phyloP scores from a whole-genome alignment of 441 rosid genomes.

The Brassica hybrid region DNA sequence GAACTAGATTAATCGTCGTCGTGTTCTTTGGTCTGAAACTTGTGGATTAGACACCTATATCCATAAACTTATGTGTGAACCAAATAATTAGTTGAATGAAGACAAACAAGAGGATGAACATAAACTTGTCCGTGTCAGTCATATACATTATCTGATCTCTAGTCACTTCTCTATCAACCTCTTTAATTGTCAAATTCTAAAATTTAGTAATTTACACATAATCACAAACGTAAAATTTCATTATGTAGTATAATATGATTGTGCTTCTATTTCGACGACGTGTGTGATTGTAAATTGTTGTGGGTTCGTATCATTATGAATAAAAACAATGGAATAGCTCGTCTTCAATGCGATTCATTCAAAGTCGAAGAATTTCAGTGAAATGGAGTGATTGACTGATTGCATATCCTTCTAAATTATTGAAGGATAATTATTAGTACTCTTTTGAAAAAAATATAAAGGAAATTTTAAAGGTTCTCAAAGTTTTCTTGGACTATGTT shows the following conservation, averaged over 20 bases:
- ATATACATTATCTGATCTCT: constrained; percentile 18
- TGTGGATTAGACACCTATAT: background rate
- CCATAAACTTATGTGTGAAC: constrained; percentile 8
- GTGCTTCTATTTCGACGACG: constrained; percentile 1
- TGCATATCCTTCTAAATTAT: constrained; percentile 2
- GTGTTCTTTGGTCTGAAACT: constrained; percentile 13
- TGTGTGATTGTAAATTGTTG: constrained; percentile 34
- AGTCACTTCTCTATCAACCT: constrained; percentile 25
- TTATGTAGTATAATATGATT: background rate
- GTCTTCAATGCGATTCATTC: constrained; percentile 13
- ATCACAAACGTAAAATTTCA: background rate
- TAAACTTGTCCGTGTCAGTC: constrained; percentile 24
- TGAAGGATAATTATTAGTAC: constrained; percentile 16
- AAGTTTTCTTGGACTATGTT: too few relatives aligned
- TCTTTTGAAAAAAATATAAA: constrained; percentile 3
- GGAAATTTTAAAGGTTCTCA: constrained; percentile 16
- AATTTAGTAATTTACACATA: constrained; percentile 3
- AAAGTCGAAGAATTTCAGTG: background rate
- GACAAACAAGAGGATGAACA: constrained; percentile 22
- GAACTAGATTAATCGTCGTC: background rate
- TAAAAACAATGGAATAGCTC: background rate
- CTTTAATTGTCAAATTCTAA: constrained; percentile 2
- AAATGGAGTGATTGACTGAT: constrained; percentile 23
- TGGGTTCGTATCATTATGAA: constrained; percentile 10
- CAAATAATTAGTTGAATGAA: background rate